A percentile compares a stretch with the other conserved stretches of the same genome.
Conservation (phyloP, 495 filamentous ascomycete genomes). For the Podospora fimiseda region DNA sequence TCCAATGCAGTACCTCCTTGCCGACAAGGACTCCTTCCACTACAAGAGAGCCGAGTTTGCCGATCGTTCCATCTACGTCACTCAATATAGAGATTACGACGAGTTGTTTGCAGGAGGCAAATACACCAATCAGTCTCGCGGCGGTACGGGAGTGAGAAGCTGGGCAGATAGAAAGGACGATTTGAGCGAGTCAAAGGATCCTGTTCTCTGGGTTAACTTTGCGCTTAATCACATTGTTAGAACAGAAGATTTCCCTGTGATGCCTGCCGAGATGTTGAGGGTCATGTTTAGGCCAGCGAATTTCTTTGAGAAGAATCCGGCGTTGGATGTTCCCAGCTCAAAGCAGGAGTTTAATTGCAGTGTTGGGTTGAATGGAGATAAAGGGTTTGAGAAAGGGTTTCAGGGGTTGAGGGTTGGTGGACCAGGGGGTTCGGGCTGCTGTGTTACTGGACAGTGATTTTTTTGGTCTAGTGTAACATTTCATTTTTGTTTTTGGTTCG, state of each 20-base stretch:
- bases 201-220: slow-evolving; percentile 58
- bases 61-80: slow-evolving; percentile 76
- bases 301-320: slow-evolving; percentile 71
- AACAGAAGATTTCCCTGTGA: slow-evolving; percentile 44
- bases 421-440: background rate
- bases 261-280: slow-evolving; percentile 33
- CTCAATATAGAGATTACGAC: slow-evolving; percentile 65
- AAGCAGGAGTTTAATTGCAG: slow-evolving; percentile 48
- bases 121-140: slow-evolving; percentile 71
- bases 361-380: slow-evolving; percentile 14
- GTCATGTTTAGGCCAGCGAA: slow-evolving; percentile 61
- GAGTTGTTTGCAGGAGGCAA: slow-evolving; percentile 78
- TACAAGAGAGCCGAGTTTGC: slow-evolving; percentile 75
- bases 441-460: no score
- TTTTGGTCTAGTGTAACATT: background rate
- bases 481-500: slow-evolving; percentile 32
- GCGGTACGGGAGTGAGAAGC: slow-evolving; percentile 20
- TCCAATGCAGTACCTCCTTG: slow-evolving; percentile 74
- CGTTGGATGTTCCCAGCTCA: slow-evolving; percentile 63
- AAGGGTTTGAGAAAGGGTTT: background rate
- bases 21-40: slow-evolving; percentile 61
- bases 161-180: slow-evolving; percentile 19
- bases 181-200: slow-evolving; percentile 17
- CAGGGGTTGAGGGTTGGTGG: background rate
- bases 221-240: slow-evolving; percentile 56